phyloP scores from a whole-genome alignment of 2,329 filamentous ascomycete genomes.

The Nannizziopsis barbatae region DNA sequence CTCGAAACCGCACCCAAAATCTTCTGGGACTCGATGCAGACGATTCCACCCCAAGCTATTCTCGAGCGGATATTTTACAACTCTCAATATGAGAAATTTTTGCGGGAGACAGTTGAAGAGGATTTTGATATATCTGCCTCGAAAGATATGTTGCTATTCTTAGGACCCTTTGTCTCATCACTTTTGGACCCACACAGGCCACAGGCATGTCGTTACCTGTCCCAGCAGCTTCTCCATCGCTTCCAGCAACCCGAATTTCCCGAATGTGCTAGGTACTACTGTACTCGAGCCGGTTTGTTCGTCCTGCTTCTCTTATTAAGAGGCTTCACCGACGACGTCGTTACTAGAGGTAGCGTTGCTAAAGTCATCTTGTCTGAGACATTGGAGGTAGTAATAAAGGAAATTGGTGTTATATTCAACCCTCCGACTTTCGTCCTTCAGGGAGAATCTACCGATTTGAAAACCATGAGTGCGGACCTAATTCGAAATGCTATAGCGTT shows the following conservation, averaged over 20 bases:
- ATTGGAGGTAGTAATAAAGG: constrained; percentile 37
- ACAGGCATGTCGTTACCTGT: constrained; percentile 67
- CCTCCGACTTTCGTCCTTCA: constrained; percentile 42
- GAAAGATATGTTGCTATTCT: constrained; percentile 60
- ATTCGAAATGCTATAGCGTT: constrained; percentile 56
- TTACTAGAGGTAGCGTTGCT: constrained; percentile 36
- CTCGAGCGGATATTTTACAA: constrained; percentile 75
- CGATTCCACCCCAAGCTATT: constrained; percentile 66
- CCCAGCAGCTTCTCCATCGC: constrained; percentile 60
- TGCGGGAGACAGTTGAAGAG: constrained; percentile 43
- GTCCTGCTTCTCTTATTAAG: constrained; percentile 38
- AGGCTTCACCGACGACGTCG: constrained; percentile 38
- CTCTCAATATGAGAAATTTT: constrained; percentile 49
- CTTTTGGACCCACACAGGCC: constrained; percentile 64
- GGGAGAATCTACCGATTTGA: constrained; percentile 43
- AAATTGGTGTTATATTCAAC: constrained; percentile 48
- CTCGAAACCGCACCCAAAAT: constrained; percentile 64
- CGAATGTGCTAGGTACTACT: constrained; percentile 35
- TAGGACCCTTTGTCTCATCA: constrained; percentile 64
- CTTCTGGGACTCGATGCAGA: constrained; percentile 80
- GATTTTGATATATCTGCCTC: constrained; percentile 47
- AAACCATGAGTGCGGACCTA: constrained; percentile 49
- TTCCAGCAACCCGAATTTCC: constrained; percentile 34
- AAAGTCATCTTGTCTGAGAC: constrained; percentile 40
- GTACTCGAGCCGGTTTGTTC: constrained; percentile 36